Evolutionary conservation across 2,329 filamentous ascomycete species (phyloP), one percentile per base, ranked within the genome.

Genomic region (Volutella citrinella): DNA sequence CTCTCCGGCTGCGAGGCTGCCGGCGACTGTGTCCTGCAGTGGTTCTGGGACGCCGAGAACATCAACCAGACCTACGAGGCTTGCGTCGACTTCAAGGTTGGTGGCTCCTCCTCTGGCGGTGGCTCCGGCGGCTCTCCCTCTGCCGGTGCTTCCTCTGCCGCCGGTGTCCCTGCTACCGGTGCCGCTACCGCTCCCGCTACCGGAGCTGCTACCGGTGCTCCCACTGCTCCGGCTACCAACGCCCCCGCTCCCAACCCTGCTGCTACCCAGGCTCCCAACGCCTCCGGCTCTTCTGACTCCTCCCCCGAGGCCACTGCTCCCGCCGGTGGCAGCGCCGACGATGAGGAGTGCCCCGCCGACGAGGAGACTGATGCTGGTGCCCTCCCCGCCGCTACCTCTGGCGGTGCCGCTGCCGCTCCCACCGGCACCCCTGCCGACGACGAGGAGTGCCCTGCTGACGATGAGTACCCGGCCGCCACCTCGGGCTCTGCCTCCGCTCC

Each of bases 21-120:
- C 14, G 76, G 76, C 25, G 59, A 64, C 40, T 67, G 63, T 31
- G 73, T 73, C 5, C 64, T 82, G 27, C 78, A 82, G 57, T 80
- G 77, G 76, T 80, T 66, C 57, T 82, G 78, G 78, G 66, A 78
- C 40, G 75, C 76, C 5, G 52, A 59, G 12, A 63, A 60, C 34
- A 70, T 76, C 41, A 50, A 72, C 38, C 78, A 82, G 66, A 80
- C 77, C 10, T 82, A 82, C 52, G 73, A 79, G 63, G 69, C 70
- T 30, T 82, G 78, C 58, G 63, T 81, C 32, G 78, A 82, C 51
- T 80, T 83, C 30, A 52, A 51, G 18, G 45, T 57, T 21, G 38
- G 34, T 18, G 38, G 40, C 15, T 21, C 30, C 26, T 27, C 24
- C 22, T 30, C 30, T n/a, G 22, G 29, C 23, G 36, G 36, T 10